phyloP scores from a whole-genome alignment of 306 rosid genomes.

The Medicago truncatula region MtrunA17r5.0-ANR NC_053044.1:34337001-34337500 shows the following conservation, averaged over 20 bases:
- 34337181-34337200: slow-evolving; percentile 32
- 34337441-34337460: neutral
- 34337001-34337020: slow-evolving; percentile 23
- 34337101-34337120: slow-evolving; percentile 21
- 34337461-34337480: neutral
- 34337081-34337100: slow-evolving; percentile 14
- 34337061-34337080: slow-evolving; percentile 24
- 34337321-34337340: slow-evolving; percentile 3
- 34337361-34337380: too few relatives aligned
- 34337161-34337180: slow-evolving; percentile 32
- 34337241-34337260: slow-evolving; percentile 21
- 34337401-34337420: neutral
- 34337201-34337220: slow-evolving; percentile 28
- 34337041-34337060: slow-evolving; percentile 29
- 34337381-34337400: too few relatives aligned
- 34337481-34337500: slow-evolving; percentile 8
- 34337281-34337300: slow-evolving; percentile 24
- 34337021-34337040: slow-evolving; percentile 11
- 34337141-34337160: slow-evolving; percentile 23
- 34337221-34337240: slow-evolving; percentile 21
- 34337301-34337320: slow-evolving; percentile 20
- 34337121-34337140: slow-evolving; percentile 26
- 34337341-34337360: slow-evolving; percentile 20
- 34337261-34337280: slow-evolving; percentile 28
- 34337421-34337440: too few relatives aligned